Evolutionary conservation across 73 alveolate genomes (phyloP), one percentile per base, ranked within the genome.

Genomic region (Breviolum minutum): DNA sequence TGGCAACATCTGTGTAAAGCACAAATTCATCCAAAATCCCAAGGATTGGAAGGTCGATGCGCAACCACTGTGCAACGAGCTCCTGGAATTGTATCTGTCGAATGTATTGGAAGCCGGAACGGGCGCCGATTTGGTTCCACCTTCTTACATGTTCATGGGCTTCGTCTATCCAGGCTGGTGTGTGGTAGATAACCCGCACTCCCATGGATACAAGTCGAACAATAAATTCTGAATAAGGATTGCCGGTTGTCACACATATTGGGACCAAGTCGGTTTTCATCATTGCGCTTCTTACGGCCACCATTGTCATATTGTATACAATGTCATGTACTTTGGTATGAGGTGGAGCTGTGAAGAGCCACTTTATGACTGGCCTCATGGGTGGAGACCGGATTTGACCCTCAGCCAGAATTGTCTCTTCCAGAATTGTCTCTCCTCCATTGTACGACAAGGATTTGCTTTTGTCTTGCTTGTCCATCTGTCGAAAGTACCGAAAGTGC

Each of bases 201-300:
- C 87, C 87, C 87, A 79, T 79, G 63, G 87, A 79, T 20, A 79
- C 87, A n/a, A 79, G 87, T 12, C 14, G 13, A 20, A 79, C 87
- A n/a, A 79, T 9, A n/a, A 79, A 10, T 5, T 20, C 64, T n/a
- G 87, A 79, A 32, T 29, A 14, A 10, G 87, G 87, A 32, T 79
- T 27, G 2, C 13, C 87, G 5, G 87, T 63, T 3, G 87, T 79
- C 64, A 79, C 63, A 22, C 87, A 79, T 19, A 79, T 27, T 1
- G 87, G 87, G 8, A 79, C 26, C 87, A 79, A 79, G 13, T 20
- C 63, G 61, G 87, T 79, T 79, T 79, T 79, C 26, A 63, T 63
- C 16, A 22, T n/a, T 11, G 87, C 87, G 30, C 87, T 79, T 79
- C 30, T n/a, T 5, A 79, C 87, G 8, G 87, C 62, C 0, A 79